Percentiles rank a stretch among this genome's conserved stretches.
phyloP scores from a whole-genome alignment of 2,329 filamentous ascomycete species.

The Aspergillus glaucus region DNA sequence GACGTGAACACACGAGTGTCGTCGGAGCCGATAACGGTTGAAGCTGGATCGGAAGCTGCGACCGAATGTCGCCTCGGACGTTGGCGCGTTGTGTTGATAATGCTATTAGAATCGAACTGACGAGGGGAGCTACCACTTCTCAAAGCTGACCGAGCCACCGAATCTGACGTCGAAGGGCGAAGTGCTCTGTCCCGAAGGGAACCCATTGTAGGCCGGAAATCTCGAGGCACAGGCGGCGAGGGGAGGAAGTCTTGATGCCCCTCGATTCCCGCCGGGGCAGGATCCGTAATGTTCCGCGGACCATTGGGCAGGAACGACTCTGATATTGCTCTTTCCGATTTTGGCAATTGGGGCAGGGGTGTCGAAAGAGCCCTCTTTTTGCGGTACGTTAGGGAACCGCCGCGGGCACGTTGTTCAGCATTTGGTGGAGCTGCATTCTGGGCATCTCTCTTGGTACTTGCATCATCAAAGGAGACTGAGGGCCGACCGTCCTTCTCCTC shows the following conservation, averaged over 20 bases:
- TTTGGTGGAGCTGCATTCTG: conserved; percentile 15
- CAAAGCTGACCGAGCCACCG: conserved; percentile 22
- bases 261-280: conserved; percentile 20
- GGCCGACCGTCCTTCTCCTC: conserved; percentile 10
- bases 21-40: conserved; percentile 56
- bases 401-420: conserved; percentile 26
- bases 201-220: conserved; percentile 18
- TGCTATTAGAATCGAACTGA: conserved; percentile 15
- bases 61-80: conserved; percentile 49
- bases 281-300: conserved; percentile 38
- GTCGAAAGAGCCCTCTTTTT: conserved; percentile 27
- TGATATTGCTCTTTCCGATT: conserved; percentile 21
- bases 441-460: conserved; percentile 16
- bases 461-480: conserved; percentile 16
- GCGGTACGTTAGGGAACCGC: conserved; percentile 19
- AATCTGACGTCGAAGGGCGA: conserved; percentile 22
- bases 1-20: conserved; percentile 53
- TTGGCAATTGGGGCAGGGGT: conserved; percentile 18
- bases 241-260: conserved; percentile 12
- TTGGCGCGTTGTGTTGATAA: conserved; percentile 24
- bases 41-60: conserved; percentile 53
- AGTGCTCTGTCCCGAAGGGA: conserved; percentile 9
- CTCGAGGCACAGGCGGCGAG: conserved; percentile 19
- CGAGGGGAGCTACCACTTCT: conserved; percentile 14
- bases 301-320: conserved; percentile 18